These are phyloP conservation scores for Reticulomyxa filosa DNA, from an alignment of 78 protist species.

Conservation along the genomic window DNA sequence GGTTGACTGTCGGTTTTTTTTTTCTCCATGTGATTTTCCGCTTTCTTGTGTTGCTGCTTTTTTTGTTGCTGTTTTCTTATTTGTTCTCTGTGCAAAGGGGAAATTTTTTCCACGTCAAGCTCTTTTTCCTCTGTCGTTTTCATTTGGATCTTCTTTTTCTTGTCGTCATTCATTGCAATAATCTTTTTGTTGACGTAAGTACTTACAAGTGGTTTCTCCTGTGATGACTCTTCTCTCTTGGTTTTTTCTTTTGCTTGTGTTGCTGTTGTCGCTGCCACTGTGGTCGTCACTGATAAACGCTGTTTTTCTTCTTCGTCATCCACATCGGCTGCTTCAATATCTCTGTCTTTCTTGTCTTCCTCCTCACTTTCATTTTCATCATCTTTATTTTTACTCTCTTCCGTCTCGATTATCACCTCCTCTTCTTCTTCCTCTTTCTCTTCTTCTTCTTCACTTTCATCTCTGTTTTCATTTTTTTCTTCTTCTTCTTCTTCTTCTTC, in stretches of 20 bases:
- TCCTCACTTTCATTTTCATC: background rate
- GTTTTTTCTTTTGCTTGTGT: background rate
- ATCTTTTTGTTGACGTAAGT: too few species aligned
- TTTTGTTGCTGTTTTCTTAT: too few species aligned
- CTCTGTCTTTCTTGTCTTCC: background rate
- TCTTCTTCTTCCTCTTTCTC: background rate
- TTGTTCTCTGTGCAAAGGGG: too few species aligned
- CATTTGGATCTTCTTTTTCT: too few species aligned
- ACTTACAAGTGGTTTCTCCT: too few species aligned
- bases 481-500: background rate
- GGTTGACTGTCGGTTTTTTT: too few species aligned
- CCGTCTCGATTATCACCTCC: background rate
- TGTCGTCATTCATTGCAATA: too few species aligned
- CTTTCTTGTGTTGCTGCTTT: too few species aligned
- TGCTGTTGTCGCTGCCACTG: background rate
- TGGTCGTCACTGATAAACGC: too few species aligned
- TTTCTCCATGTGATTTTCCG: too few species aligned
- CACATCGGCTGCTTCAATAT: background rate
- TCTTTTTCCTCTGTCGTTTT: too few species aligned
- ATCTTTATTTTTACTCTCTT: background rate
- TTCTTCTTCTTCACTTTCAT: background rate
- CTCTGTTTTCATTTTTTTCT: background rate
- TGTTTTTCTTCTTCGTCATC: background rate
- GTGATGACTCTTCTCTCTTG: background rate
- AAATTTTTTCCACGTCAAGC: too few species aligned